Percentiles rank a stretch among this genome's conserved stretches.
phyloP scores from a whole-genome alignment of 306 rosid genomes.

The Rosa chinensis region DNA sequence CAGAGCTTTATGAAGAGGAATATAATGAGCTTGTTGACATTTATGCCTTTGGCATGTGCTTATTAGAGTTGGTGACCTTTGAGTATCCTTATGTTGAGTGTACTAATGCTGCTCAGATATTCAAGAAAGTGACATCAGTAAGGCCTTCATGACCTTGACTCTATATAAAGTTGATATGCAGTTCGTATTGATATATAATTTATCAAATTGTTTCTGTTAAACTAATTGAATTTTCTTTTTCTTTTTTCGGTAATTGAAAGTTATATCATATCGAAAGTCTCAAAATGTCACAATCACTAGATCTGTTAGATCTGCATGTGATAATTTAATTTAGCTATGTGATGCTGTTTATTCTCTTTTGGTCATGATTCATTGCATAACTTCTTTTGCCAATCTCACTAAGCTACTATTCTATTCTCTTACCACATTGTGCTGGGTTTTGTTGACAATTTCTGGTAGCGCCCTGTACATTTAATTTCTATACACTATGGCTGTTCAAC shows the following conservation, averaged over 20 bases:
- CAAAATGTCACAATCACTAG: neutral
- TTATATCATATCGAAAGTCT: neutral
- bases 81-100: conserved; percentile 95
- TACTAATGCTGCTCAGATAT: conserved; percentile 96
- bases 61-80: conserved; percentile 87
- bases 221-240: neutral
- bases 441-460: neutral
- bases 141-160: conserved; percentile 34
- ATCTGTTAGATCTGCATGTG: neutral
- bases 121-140: conserved; percentile 97
- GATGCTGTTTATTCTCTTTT: neutral
- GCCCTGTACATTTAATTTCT: neutral
- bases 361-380: neutral
- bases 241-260: neutral
- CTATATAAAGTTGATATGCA: conserved; percentile 20
- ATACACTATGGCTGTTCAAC: neutral
- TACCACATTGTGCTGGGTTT: neutral
- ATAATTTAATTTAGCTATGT: neutral
- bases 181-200: conserved; percentile 10
- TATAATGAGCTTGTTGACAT: conserved; percentile 95
- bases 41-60: conserved; percentile 98
- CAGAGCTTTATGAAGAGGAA: conserved; percentile 96
- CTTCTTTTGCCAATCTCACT: neutral
- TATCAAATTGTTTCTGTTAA: neutral
- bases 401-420: neutral